These are phyloP conservation scores for Babesia gibsoni DNA, from an alignment of 169 alveolate species.

Conservation along the genomic window DNA sequence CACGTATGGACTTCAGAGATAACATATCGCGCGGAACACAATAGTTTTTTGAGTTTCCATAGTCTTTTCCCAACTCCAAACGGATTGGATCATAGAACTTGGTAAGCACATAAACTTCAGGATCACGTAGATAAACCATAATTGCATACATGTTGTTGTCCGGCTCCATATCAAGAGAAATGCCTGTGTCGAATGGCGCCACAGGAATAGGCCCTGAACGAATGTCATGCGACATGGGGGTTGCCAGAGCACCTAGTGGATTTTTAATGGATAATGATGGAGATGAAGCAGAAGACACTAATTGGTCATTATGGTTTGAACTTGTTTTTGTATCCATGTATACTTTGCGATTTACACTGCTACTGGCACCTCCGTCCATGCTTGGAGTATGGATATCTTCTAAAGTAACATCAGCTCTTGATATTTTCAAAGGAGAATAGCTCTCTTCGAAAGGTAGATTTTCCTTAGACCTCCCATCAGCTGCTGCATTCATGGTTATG, in stretches of 20 bases:
- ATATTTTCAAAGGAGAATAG: no score
- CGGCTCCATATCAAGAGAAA: not conserved
- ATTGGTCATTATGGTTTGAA: no score
- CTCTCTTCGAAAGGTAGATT: no score
- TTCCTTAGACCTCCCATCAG: not conserved
- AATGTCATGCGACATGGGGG: no score
- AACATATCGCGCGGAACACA: not conserved
- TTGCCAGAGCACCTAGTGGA: no score
- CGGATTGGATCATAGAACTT: not conserved
- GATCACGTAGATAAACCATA: constrained; percentile 6
- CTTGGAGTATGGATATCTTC: no score
- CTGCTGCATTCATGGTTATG: constrained; percentile 9
- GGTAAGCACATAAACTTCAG: constrained; percentile 16
- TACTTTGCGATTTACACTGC: no score
- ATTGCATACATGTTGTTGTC: not conserved
- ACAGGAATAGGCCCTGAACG: not conserved
- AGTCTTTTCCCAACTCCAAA: not conserved
- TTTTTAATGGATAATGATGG: no score
- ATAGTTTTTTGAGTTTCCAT: not conserved
- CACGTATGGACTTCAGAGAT: not conserved
- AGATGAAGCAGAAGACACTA: no score
- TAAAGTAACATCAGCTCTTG: no score
- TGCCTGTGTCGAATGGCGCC: not conserved
- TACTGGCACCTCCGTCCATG: no score
- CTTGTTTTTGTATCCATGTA: no score